phyloP scores from a whole-genome alignment of 768 basidiomycete genomes.

The Pleurotus citrinopileatus region DNA sequence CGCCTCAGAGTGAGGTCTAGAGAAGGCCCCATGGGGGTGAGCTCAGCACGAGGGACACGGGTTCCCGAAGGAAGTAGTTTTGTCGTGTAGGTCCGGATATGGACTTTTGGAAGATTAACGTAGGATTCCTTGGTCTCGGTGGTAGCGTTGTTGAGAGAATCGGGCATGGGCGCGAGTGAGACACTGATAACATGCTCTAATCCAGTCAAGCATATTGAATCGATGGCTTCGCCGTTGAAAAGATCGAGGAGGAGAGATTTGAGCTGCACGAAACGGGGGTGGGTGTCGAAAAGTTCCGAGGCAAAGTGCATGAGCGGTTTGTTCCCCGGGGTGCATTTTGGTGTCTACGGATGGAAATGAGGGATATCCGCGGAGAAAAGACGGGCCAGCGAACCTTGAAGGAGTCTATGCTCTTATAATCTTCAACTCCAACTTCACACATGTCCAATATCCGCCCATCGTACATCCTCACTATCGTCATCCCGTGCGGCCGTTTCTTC shows the following conservation, averaged over 20 bases:
- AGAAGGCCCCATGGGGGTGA: constrained; percentile 88
- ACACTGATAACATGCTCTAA: constrained; percentile 88
- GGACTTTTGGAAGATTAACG: constrained; percentile 69
- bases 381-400: constrained; percentile 67
- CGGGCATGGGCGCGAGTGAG: constrained; percentile 63
- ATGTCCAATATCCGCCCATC: constrained; percentile 88
- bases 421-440: constrained; percentile 90
- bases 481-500: constrained; percentile 89
- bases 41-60: constrained; percentile 76
- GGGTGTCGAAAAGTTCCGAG: constrained; percentile 91
- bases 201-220: constrained; percentile 79
- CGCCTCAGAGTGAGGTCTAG: constrained; percentile 82
- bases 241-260: constrained; percentile 90
- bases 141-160: constrained; percentile 45
- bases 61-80: constrained; percentile 73
- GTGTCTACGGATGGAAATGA: constrained; percentile 51
- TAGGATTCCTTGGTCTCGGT: constrained; percentile 31
- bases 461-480: constrained; percentile 85
- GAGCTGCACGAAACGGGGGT: constrained; percentile 87
- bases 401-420: constrained; percentile 71
- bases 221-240: constrained; percentile 86
- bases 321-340: constrained; percentile 86
- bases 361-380: background rate
- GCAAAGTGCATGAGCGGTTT: constrained; percentile 95
- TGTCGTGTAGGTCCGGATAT: constrained; percentile 84